A percentile compares a stretch with the other conserved stretches of the same genome.
These are phyloP conservation scores for Coemansia sp. DNA, from an alignment of 192 early-diverging fungal species.

Conservation along the genomic window DNA sequence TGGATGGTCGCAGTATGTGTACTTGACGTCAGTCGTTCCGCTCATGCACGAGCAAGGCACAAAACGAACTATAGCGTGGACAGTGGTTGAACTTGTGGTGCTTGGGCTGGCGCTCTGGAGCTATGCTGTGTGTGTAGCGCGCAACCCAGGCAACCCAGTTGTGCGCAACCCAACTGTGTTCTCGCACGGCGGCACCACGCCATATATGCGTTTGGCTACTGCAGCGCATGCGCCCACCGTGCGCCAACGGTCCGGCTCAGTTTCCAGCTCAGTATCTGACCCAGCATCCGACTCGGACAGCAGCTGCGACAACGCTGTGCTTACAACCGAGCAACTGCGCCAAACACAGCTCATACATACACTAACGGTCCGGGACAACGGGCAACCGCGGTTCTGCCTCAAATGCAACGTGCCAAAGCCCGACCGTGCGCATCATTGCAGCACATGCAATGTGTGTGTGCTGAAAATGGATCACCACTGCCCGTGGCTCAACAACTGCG, in stretches of 20 bases:
- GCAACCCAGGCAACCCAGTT: constrained; percentile 27
- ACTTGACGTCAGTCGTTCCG: constrained; percentile 22
- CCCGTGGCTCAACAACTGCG: constrained; percentile 81
- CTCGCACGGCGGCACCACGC: constrained; percentile 14
- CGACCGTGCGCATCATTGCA: constrained; percentile 79
- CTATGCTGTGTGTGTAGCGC: constrained; percentile 36
- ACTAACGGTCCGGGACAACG: constrained; percentile 49
- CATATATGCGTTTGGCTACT: constrained; percentile 8
- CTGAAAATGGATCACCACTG: constrained; percentile 79
- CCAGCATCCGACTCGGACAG: constrained; percentile 3
- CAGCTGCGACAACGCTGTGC: constrained; percentile 20
- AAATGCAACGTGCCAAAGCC: constrained; percentile 69
- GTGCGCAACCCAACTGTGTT: constrained; percentile 1
- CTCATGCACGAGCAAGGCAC: constrained; percentile 15
- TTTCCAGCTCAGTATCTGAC: not conserved
- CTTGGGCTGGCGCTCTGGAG: constrained; percentile 30
- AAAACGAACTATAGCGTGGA: constrained; percentile 2
- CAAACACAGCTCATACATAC: constrained; percentile 37
- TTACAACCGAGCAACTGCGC: constrained; percentile 34
- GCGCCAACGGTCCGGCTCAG: constrained; percentile 17
- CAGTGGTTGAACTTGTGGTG: not conserved
- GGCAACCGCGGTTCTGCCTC: constrained; percentile 50
- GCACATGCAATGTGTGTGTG: constrained; percentile 72
- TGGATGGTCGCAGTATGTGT: constrained; percentile 35
- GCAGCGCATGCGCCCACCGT: not conserved